Evolutionary conservation across 768 basidiomycete genomes (phyloP).

Genomic region (Hemileccinum impolitum): DNA sequence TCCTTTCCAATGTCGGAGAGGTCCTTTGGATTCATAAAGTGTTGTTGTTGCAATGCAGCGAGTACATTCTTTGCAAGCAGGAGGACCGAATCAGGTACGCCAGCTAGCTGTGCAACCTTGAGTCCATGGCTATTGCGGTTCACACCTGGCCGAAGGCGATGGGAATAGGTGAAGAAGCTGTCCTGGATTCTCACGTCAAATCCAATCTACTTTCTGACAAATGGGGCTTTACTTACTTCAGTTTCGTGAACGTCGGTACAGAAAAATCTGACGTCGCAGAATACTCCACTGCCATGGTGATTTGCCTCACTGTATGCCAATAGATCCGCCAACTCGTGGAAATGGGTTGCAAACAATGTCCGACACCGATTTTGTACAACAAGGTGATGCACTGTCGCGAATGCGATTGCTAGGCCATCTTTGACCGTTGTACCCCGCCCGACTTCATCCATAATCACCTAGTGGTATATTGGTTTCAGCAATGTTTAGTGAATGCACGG

Average conservation of each 20-base stretch:
- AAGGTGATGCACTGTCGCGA: slow-evolving; percentile 84
- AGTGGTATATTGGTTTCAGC: slow-evolving; percentile 5
- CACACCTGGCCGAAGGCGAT: slow-evolving; percentile 75
- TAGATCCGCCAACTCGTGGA: slow-evolving; percentile 89
- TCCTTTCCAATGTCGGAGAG: slow-evolving; percentile 33
- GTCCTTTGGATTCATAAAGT: slow-evolving; percentile 24
- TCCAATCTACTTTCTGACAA: background rate
- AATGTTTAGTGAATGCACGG: background rate
- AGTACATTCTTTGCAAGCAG: slow-evolving; percentile 58
- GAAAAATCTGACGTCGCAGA: slow-evolving; percentile 72
- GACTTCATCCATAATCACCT: slow-evolving; percentile 99
- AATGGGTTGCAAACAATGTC: slow-evolving; percentile 97
- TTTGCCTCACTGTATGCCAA: slow-evolving; percentile 53
- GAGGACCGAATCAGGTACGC: slow-evolving; percentile 67
- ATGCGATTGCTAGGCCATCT: slow-evolving; percentile 93
- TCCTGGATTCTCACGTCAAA: slow-evolving; percentile 43
- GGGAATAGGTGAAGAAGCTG: slow-evolving; percentile 78
- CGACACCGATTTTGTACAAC: slow-evolving; percentile 67
- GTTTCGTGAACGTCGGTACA: slow-evolving; percentile 85
- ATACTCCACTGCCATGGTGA: slow-evolving; percentile 43
- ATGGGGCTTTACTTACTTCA: slow-evolving; percentile 45
- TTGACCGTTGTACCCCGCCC: slow-evolving; percentile 91
- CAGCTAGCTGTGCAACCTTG: slow-evolving; percentile 85
- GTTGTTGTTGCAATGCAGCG: slow-evolving; percentile 32
- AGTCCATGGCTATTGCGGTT: slow-evolving; percentile 90